Evolutionary conservation across 2,329 filamentous ascomycete species (phyloP), one percentile per base, ranked within the genome.

Genomic region (Onygena corvina): DNA sequence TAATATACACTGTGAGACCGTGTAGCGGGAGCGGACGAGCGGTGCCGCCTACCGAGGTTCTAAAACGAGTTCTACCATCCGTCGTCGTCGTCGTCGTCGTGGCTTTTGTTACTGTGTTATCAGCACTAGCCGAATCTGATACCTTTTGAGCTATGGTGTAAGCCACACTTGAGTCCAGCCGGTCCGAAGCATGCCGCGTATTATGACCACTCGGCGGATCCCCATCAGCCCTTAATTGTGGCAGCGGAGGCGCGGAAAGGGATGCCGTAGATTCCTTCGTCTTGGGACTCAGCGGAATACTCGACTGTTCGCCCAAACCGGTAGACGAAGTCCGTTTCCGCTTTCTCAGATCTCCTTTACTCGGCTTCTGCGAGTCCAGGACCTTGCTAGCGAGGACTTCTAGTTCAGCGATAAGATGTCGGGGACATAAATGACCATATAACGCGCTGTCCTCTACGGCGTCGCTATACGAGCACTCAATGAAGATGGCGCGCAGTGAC

Each of bases 391-490:
- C 89, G 2, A 98, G 74, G 0, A 70, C 74, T 29, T 73, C 72
- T 51, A 98, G 72, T 65, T 98, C 92, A 40, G 84, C 77, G 20
- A 90, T 79, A 9, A 98, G 68, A 62, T 87, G 92, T 0, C 80
- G 74, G 0, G 92, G 92, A 31, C 86, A 86, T 11, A 98, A 71
- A 59, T 98, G 92, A 0, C 92, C 92, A 56, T 88, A 98, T 0
- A 98, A 73, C 0, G 81, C 77, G 46, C 84, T 81, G 52, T 92
- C 81, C 18, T 79, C 75, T 59, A 88, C 83, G 5, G 78, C 77
- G 63, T 95, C 83, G 53, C 87, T 84, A 64, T 90, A 98, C 53
- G 86, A 94, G 65, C 90, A 96, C 70, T 98, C 92, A 58, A 98
- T 93, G 61, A 96, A 90, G 9, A 98, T 84, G 8, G 83, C 90